Base-by-base conservation (phyloP, 2,329 filamentous ascomycete genomes). In the Beauveria scarabaeidicola region DNA sequence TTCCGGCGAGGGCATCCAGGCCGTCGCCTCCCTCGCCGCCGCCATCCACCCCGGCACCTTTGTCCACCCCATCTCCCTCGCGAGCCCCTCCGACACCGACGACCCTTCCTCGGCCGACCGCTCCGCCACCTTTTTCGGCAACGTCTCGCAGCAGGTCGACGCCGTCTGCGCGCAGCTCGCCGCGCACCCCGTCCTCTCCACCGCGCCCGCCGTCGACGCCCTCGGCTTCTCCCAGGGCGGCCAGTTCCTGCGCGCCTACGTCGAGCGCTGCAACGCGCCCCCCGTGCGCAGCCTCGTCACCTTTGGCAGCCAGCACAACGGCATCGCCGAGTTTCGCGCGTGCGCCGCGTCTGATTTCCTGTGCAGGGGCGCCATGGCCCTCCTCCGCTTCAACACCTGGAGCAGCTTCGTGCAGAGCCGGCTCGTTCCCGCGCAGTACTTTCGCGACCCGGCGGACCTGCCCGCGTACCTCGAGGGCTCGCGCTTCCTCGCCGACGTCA, bases 161-260 rank as follows among this genome's bases (percentile, higher is more conserved):
- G 71, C 80, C 63, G 90, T 96, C 54, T 97, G 94, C 81, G 78
- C 76, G n/a, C 85, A 87, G 66, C 82, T 97, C 46, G 81, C 88
- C 61, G 70, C 80, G 0, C 84, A 97, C 70, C 87, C 88, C 1
- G 89, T 96, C 71, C 83, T 97, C 17, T 87, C 87, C 60, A 89
- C 87, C 7, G 89, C 90, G 0, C 89, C 89, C 0, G 90, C 88
- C 63, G 81, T 97, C 69, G 94, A 97, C 74, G 93, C 92, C 38
- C 77, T 99, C 40, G 94, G 94, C 29, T 97, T 99, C 78, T 94
- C 89, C 15, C 94, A 99, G 74, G 94, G 94, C 63, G 94, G 94
- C 1, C 90, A 96, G 72, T 97, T 99, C 77, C 82, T 99, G n/a
- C 86, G 94, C 61, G 94, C 82, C 25, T 92, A 96, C 71, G 79